Evolutionary conservation across 2,329 filamentous ascomycete genomes (phyloP).

Genomic region (Trichoderma sp.): DNA sequence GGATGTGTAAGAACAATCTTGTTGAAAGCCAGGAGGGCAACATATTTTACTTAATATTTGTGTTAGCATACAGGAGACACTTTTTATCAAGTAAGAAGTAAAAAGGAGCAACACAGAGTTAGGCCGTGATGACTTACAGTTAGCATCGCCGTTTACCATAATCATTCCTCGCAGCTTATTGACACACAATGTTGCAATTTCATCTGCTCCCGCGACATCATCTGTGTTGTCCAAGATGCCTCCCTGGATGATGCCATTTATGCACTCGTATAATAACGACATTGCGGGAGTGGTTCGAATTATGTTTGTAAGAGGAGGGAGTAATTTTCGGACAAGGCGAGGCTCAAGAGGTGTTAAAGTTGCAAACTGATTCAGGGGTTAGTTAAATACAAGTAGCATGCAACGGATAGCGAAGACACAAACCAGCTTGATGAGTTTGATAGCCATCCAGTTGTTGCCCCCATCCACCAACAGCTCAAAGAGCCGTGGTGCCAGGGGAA

Average conservation of each 20-base stretch:
- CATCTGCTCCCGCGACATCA: slow-evolving; percentile 78
- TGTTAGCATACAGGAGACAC: slow-evolving; percentile 26
- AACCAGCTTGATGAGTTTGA: slow-evolving; percentile 96
- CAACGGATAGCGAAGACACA: slow-evolving; percentile 8
- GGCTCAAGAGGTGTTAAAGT: slow-evolving; percentile 91
- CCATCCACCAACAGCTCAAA: slow-evolving; percentile 91
- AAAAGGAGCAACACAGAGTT: not conserved
- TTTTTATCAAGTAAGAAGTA: not conserved
- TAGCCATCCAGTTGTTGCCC: slow-evolving; percentile 99
- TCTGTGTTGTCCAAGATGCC: slow-evolving; percentile 86
- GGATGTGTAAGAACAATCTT: slow-evolving; percentile 90
- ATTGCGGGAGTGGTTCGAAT: slow-evolving; percentile 95
- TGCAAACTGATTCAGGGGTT: slow-evolving; percentile 68
- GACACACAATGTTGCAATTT: slow-evolving; percentile 89
- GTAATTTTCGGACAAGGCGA: slow-evolving; percentile 82
- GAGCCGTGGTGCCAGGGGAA: slow-evolving; percentile 84
- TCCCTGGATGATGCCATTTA: slow-evolving; percentile 96
- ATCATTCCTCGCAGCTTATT: slow-evolving; percentile 93
- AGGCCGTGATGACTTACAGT: slow-evolving; percentile 63
- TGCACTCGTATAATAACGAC: slow-evolving; percentile 98
- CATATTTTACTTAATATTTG: slow-evolving; percentile 77
- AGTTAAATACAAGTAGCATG: slow-evolving; percentile 66
- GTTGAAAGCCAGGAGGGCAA: slow-evolving; percentile 91
- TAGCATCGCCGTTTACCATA: slow-evolving; percentile 88
- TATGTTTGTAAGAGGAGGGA: slow-evolving; percentile 87